Evolutionary conservation across 2,329 filamentous ascomycete species (phyloP).

Genomic region (Hortaea sp.): DNA sequence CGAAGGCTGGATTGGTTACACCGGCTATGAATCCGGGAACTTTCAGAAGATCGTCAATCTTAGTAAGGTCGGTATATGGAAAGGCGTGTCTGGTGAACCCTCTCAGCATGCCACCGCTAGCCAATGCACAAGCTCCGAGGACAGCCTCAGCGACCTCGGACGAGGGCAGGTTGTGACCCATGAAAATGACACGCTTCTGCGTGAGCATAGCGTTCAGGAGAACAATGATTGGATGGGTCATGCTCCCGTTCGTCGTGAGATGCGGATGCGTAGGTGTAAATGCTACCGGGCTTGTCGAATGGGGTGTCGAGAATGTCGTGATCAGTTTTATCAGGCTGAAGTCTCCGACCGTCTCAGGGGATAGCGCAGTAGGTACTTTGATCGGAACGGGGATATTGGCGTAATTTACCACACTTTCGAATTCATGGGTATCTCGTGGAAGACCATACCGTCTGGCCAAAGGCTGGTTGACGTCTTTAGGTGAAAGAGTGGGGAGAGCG

Average conservation of each 20-base stretch:
- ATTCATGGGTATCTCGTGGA: slow-evolving; percentile 93
- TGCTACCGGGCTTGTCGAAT: slow-evolving; percentile 71
- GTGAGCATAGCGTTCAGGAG: slow-evolving; percentile 90
- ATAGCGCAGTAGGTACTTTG: slow-evolving; percentile 87
- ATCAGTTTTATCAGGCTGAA: slow-evolving; percentile 97
- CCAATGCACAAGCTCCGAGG: slow-evolving; percentile 86
- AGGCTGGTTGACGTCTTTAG: slow-evolving; percentile 39
- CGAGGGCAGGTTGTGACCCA: slow-evolving; percentile 89
- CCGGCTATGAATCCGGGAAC: slow-evolving; percentile 97
- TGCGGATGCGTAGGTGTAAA: slow-evolving; percentile 75
- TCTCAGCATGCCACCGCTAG: slow-evolving; percentile 80
- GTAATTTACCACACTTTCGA: slow-evolving; percentile 90
- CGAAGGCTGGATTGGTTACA: slow-evolving; percentile 94
- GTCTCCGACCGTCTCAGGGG: slow-evolving; percentile 92
- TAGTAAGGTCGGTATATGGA: slow-evolving; percentile 94
- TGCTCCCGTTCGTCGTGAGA: slow-evolving; percentile 80
- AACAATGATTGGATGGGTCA: slow-evolving; percentile 89
- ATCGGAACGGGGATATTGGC: slow-evolving; percentile 94
- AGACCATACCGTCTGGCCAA: slow-evolving; percentile 56
- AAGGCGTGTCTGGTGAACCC: slow-evolving; percentile 96
- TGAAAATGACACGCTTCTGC: slow-evolving; percentile 90
- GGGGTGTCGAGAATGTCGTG: slow-evolving; percentile 78
- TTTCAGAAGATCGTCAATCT: slow-evolving; percentile 90
- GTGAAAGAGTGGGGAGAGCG: slow-evolving; percentile 28
- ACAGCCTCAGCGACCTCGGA: slow-evolving; percentile 97